These are phyloP conservation scores for Metschnikowia anglica DNA, from an alignment of 805 yeast species.

Conservation along the genomic window DNA sequence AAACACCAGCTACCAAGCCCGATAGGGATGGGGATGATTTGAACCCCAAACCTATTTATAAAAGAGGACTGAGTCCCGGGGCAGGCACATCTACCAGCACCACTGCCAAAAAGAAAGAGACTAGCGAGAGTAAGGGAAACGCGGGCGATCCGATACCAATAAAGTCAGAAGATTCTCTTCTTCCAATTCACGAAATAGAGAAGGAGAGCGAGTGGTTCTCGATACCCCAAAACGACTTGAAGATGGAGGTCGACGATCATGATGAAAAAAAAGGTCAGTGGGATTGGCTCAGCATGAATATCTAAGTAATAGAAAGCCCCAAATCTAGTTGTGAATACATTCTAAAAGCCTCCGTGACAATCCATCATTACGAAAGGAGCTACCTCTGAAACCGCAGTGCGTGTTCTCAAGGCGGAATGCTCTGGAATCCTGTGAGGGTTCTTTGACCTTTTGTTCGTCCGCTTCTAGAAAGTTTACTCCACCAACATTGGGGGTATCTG, in stretches of 20 bases:
- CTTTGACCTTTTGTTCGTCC: no score
- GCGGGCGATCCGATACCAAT: background rate
- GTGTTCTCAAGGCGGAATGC: no score
- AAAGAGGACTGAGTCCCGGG: constrained; percentile 8
- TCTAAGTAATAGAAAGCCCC: constrained; percentile 21
- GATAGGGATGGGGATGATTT: constrained; percentile 48
- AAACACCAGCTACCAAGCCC: constrained; percentile 1
- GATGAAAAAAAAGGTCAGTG: constrained; percentile 30
- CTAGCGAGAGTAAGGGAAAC: background rate
- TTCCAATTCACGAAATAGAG: constrained; percentile 15
- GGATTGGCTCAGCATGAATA: constrained; percentile 49
- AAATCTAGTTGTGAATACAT: background rate
- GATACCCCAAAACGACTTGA: constrained; percentile 17
- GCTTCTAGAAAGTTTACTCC: no score
- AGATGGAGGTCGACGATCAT: constrained; percentile 12
- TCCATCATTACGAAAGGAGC: no score
- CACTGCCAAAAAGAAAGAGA: constrained; percentile 1
- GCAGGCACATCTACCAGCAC: no score
- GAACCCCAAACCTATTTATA: constrained; percentile 43
- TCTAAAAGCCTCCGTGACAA: no score
- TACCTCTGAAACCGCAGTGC: no score
- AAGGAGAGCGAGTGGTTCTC: constrained; percentile 22
- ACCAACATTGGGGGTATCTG: no score
- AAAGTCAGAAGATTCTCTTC: constrained; percentile 8
- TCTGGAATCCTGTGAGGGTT: no score